Evolutionary conservation across 2,329 filamentous ascomycete species (phyloP).

Genomic region (Cladosporium sp.): DNA sequence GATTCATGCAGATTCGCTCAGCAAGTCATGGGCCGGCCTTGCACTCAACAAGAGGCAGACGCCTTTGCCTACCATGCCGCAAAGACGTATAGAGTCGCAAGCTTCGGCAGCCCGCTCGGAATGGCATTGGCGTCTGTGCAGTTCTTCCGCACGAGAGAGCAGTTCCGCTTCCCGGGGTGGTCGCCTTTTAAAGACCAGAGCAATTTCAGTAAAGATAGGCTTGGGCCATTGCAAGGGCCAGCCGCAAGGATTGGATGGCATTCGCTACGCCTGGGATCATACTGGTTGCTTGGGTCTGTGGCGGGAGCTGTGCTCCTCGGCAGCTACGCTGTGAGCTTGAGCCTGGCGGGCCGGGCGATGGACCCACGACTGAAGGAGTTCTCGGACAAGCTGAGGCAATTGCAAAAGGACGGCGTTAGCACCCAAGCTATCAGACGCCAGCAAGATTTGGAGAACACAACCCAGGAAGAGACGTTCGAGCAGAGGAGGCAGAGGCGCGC

Average conservation of each 20-base stretch:
- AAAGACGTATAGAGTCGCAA: conserved; percentile 39
- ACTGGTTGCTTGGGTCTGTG: conserved; percentile 34
- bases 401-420: conserved; percentile 27
- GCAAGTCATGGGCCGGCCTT: conserved; percentile 38
- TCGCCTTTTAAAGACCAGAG: conserved; percentile 39
- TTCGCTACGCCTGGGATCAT: conserved; percentile 31
- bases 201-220: conserved; percentile 41
- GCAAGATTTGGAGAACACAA: conserved; percentile 25
- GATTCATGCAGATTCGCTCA: conserved; percentile 32
- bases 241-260: conserved; percentile 38
- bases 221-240: conserved; percentile 36
- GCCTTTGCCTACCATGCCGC: conserved; percentile 44
- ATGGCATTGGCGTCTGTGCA: conserved; percentile 34
- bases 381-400: conserved; percentile 38
- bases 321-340: conserved; percentile 37
- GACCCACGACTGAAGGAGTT: conserved; percentile 46
- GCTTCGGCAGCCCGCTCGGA: conserved; percentile 41
- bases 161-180: conserved; percentile 45
- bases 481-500: conserved; percentile 33
- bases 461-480: conserved; percentile 31
- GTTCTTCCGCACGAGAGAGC: conserved; percentile 38
- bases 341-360: conserved; percentile 36
- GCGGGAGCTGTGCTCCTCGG: conserved; percentile 37
- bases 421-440: conserved; percentile 10
- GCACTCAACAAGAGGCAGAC: conserved; percentile 45